Evolutionary conservation across 371 early-diverging fungal species (phyloP).

Genomic region (Lichtheimia ramosa): DNA sequence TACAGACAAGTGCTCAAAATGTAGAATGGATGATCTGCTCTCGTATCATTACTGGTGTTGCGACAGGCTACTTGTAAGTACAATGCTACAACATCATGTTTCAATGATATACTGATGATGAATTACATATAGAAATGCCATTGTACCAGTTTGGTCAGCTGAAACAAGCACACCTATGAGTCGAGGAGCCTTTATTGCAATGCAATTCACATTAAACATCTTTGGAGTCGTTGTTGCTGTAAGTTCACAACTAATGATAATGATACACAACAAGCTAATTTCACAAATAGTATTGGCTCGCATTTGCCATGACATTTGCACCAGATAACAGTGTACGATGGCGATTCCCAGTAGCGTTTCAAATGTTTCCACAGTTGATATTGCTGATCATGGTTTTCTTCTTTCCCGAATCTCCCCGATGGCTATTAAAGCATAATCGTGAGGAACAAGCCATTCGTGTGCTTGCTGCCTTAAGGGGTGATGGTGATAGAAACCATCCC

Average conservation of each 20-base stretch:
- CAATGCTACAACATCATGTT: no score
- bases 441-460: constrained; percentile 34
- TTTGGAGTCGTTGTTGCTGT: constrained; percentile 45
- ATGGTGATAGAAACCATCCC: constrained; percentile 37
- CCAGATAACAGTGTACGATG: constrained; percentile 34
- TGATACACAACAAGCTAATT: not conserved
- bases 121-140: constrained; percentile 26
- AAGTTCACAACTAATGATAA: constrained; percentile 2
- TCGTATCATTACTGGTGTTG: constrained; percentile 49
- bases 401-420: constrained; percentile 40
- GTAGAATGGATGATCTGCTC: constrained; percentile 35
- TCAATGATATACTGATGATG: not conserved
- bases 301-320: constrained; percentile 30
- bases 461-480: constrained; percentile 39
- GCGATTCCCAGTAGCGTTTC: constrained; percentile 46
- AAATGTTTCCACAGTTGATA: constrained; percentile 33
- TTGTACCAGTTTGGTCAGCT: constrained; percentile 50
- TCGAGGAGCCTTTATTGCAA: constrained; percentile 37
- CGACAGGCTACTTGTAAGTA: constrained; percentile 41
- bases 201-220: constrained; percentile 43
- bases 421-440: constrained; percentile 34
- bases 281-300: constrained; percentile 32
- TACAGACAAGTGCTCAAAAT: constrained; percentile 31
- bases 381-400: constrained; percentile 30
- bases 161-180: constrained; percentile 41